These are phyloP conservation scores for Cladochytrium replicatum DNA, from an alignment of 192 early-diverging fungal genomes.

Conservation along the genomic window DNA sequence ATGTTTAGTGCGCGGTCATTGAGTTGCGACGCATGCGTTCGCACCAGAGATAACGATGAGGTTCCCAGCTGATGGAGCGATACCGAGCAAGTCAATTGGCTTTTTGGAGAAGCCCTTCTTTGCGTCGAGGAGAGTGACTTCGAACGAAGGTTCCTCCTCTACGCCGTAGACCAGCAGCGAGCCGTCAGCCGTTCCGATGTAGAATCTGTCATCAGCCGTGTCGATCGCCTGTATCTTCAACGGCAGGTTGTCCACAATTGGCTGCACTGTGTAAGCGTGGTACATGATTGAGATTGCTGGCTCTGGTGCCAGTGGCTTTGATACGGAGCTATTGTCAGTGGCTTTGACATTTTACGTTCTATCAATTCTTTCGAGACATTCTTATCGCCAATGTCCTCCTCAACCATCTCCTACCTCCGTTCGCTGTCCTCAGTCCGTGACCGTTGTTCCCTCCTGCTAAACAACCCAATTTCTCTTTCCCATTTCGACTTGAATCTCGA, in stretches of 20 bases:
- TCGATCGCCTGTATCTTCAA: too few relatives aligned
- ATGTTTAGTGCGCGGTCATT: too few relatives aligned
- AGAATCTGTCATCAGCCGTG: constrained; percentile 17
- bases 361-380: too few relatives aligned
- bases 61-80: neutral
- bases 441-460: constrained; percentile 50
- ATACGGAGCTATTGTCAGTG: too few relatives aligned
- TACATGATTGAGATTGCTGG: too few relatives aligned
- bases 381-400: too few relatives aligned
- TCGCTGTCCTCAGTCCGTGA: constrained; percentile 57
- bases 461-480: constrained; percentile 39
- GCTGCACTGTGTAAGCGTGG: too few relatives aligned
- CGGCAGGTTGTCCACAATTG: too few relatives aligned
- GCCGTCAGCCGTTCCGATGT: constrained; percentile 30
- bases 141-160: constrained; percentile 30
- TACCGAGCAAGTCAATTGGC: constrained; percentile 13
- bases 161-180: constrained; percentile 35
- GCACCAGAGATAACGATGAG: neutral
- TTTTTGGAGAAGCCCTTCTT: constrained; percentile 17
- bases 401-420: constrained; percentile 8
- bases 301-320: too few relatives aligned
- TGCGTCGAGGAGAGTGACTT: constrained; percentile 25
- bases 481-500: constrained; percentile 63
- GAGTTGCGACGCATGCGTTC: too few relatives aligned
- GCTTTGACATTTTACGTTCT: too few relatives aligned